These are phyloP conservation scores for Neurospora sp. DNA, from an alignment of 495 filamentous ascomycete genomes.

Conservation along the genomic window DNA sequence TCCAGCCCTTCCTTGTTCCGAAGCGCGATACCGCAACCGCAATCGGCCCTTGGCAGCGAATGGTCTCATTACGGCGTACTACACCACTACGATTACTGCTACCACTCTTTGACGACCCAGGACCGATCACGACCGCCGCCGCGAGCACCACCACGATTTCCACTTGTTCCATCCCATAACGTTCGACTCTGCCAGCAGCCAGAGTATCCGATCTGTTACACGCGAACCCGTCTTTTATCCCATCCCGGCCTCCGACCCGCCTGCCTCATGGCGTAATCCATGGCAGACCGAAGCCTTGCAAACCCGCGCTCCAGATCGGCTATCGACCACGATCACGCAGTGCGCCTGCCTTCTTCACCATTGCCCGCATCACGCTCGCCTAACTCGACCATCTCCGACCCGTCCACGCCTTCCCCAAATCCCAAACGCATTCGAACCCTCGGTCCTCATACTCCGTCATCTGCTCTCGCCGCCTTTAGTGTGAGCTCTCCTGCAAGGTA, in stretches of 20 bases:
- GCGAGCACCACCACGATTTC: not conserved
- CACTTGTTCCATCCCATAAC: not conserved
- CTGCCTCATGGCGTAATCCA: conserved; percentile 46
- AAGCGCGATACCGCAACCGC: not conserved
- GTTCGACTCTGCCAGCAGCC: not conserved
- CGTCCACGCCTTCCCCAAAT: conserved; percentile 5
- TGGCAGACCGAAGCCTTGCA: conserved; percentile 46
- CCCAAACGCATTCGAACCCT: not conserved
- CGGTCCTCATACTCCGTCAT: not conserved
- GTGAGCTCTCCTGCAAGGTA: not conserved
- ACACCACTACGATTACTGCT: not conserved
- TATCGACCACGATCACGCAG: conserved; percentile 37
- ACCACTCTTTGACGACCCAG: not conserved
- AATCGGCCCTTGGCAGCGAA: not conserved
- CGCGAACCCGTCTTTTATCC: not conserved
- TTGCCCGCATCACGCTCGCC: conserved; percentile 1
- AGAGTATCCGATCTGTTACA: not conserved
- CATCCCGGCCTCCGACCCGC: conserved; percentile 13
- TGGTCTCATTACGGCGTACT: not conserved
- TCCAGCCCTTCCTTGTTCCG: not conserved
- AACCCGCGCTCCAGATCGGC: conserved; percentile 43
- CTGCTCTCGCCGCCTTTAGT: not conserved
- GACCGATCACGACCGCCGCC: not conserved
- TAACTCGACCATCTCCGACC: conserved; percentile 5
- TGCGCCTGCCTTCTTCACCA: conserved; percentile 25